A percentile compares a stretch with the other conserved stretches of the same genome.
phyloP scores from a whole-genome alignment of 2,329 filamentous ascomycete genomes.

The Calonectria honghensis region DNA sequence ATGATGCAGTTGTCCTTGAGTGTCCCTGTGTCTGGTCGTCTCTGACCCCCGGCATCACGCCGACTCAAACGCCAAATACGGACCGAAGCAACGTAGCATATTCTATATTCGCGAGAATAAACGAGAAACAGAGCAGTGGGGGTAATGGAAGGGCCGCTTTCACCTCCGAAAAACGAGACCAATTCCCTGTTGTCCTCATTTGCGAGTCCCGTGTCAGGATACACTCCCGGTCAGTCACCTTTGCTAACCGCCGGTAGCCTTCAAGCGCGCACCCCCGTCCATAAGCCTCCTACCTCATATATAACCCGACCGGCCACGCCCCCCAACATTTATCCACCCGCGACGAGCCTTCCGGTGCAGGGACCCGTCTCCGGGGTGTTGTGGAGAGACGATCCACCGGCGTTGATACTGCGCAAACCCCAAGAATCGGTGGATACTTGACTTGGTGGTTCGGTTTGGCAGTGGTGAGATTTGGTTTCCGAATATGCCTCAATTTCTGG shows the following conservation, averaged over 20 bases:
- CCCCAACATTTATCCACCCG: slow-evolving; percentile 5
- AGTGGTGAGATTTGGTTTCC: slow-evolving; percentile 9
- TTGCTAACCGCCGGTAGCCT: slow-evolving; percentile 14
- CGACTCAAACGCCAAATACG: neutral
- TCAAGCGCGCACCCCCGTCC: neutral
- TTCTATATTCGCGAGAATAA: slow-evolving; percentile 10
- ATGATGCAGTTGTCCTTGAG: neutral
- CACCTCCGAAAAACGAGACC: neutral
- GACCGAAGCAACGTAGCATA: slow-evolving; percentile 12
- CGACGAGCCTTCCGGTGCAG: slow-evolving; percentile 1
- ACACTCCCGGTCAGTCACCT: neutral
- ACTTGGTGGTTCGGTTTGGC: slow-evolving; percentile 17
- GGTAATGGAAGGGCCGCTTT: neutral
- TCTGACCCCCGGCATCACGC: neutral
- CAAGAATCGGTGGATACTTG: slow-evolving; percentile 15
- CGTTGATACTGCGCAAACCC: slow-evolving; percentile 11
- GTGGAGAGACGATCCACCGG: slow-evolving; percentile 21
- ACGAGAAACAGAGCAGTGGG: neutral
- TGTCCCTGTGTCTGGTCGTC: too few species aligned
- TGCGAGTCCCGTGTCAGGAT: neutral
- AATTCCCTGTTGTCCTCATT: neutral
- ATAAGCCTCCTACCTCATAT: neutral
- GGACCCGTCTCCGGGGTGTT: slow-evolving; percentile 11
- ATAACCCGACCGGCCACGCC: neutral
- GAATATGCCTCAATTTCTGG: slow-evolving; percentile 16